Evolutionary conservation across 495 filamentous ascomycete species (phyloP).

Genomic region (Neurospora cerealis): DNA sequence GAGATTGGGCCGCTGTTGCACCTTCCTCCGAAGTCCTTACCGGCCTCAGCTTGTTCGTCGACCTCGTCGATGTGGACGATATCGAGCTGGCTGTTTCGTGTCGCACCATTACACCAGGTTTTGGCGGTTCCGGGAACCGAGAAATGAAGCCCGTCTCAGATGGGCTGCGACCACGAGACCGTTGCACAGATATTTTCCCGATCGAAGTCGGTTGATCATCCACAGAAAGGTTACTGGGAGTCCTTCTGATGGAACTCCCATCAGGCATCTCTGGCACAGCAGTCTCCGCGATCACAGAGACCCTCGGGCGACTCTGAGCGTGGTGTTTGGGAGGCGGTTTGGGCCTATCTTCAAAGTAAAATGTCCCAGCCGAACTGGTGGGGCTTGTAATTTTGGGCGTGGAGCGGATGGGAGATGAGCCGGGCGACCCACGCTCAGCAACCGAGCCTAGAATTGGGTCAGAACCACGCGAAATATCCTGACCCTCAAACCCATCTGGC

Average conservation of each 20-base stretch:
- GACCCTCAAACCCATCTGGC: neutral
- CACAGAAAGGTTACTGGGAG: constrained; percentile 12
- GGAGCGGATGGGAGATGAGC: constrained; percentile 10
- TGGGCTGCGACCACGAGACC: constrained; percentile 11
- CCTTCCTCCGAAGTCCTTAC: constrained; percentile 42
- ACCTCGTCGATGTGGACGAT: constrained; percentile 30
- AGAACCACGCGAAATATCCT: neutral
- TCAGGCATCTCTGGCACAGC: constrained; percentile 18
- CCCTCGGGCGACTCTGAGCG: constrained; percentile 1
- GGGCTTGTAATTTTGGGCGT: constrained; percentile 26
- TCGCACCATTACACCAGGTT: neutral
- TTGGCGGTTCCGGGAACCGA: constrained; percentile 8
- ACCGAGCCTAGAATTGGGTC: constrained; percentile 4
- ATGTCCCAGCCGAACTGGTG: constrained; percentile 11
- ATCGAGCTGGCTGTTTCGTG: constrained; percentile 15
- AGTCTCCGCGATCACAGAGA: neutral
- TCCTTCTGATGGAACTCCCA: constrained; percentile 25
- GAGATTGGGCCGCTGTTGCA: constrained; percentile 20
- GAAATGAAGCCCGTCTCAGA: constrained; percentile 5
- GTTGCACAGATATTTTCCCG: constrained; percentile 23
- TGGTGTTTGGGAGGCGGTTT: constrained; percentile 13
- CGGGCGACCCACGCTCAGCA: constrained; percentile 7
- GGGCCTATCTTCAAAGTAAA: constrained; percentile 23
- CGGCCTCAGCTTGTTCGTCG: constrained; percentile 34
- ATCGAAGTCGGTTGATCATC: constrained; percentile 21